Evolutionary conservation across 2,329 filamentous ascomycete species (phyloP), one percentile per base, ranked within the genome.

Genomic region (Phaeoacremonium minimum): DNA sequence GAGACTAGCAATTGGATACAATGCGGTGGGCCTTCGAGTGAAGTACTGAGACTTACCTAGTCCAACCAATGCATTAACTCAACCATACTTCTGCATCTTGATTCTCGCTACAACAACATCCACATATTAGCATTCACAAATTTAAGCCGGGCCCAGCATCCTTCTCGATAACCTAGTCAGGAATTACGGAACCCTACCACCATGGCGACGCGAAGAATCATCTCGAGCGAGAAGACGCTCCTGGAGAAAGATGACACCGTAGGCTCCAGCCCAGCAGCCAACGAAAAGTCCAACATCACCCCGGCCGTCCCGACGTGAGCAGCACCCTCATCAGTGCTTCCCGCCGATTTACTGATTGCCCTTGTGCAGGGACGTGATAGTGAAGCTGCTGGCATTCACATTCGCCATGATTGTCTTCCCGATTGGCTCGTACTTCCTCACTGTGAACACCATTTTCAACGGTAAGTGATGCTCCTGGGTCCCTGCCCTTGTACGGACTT

Each of bases 371-470:
- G 73, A 85, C 55, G 89, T 97, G 47, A 93, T 98, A 46, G 67
- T 83, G 55, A 98, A 97, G 66, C 80, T 98, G 15, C 73, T 97
- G 13, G 82, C 77, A 45, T 97, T 96, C 65, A 95, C 90, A 1
- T 69, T 90, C 28, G 90, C 89, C 56, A 97, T 98, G 91, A 75
- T 96, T 42, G 75, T 85, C 13, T 64, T 86, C 15, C 93, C 93
- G 12, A 87, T 98, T 49, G 83, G 87, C 28, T 88, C 85, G 29
- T 98, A 96, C 63, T 98, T 94, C 59, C 53, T 85, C 31, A 85
- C 86, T 0, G 73, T 95, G 18, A 76, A 90, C 53, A 75, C 70
- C 1, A 50, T 96, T 18, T 96, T 95, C 63, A 69, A 71, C 49
- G 90, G 91, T 90, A 66, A 38, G 66, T 54, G n/a, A 3, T 26